Percentiles rank a stretch among this genome's conserved stretches.
These are phyloP conservation scores for Malbranchea zuffiana DNA, from an alignment of 2,329 filamentous ascomycete genomes.

Conservation along the genomic window DNA sequence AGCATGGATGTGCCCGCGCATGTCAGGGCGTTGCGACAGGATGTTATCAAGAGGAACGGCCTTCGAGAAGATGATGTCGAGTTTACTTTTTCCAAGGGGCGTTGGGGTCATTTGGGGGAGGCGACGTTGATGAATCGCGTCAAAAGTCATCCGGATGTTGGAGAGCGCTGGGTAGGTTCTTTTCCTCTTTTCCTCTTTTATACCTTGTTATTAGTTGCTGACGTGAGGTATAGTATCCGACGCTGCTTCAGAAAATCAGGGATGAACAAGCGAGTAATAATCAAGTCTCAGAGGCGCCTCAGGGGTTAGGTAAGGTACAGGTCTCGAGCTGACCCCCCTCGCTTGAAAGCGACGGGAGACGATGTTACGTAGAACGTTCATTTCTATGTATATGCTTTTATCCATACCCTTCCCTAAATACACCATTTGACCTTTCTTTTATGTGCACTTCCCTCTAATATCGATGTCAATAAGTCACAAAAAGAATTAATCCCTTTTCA, in stretches of 20 bases:
- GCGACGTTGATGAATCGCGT: constrained; percentile 74
- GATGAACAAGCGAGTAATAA: constrained; percentile 42
- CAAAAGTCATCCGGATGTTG: constrained; percentile 80
- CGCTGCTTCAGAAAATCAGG: constrained; percentile 44
- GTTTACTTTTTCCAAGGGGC: constrained; percentile 68
- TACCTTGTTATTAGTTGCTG: constrained; percentile 2
- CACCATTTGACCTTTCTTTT: not conserved
- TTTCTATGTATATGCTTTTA: not conserved
- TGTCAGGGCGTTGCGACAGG: constrained; percentile 51
- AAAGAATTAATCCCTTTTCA: constrained; percentile 27
- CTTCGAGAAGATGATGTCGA: constrained; percentile 62
- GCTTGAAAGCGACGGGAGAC: constrained; percentile 1
- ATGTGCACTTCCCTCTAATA: no score
- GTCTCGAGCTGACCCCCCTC: no score
- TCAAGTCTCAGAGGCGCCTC: constrained; percentile 12
- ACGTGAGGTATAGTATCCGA: constrained; percentile 44
- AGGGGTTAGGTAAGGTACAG: constrained; percentile 5
- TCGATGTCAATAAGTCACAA: not conserved
- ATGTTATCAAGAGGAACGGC: constrained; percentile 47
- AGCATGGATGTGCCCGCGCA: constrained; percentile 58
- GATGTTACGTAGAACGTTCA: not conserved
- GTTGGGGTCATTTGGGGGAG: constrained; percentile 60
- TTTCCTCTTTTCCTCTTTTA: not conserved
- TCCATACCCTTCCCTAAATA: not conserved
- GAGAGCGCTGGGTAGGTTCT: constrained; percentile 54